Evolutionary conservation across 371 early-diverging fungal genomes (phyloP).

Genomic region (Mortierella polycephala): DNA sequence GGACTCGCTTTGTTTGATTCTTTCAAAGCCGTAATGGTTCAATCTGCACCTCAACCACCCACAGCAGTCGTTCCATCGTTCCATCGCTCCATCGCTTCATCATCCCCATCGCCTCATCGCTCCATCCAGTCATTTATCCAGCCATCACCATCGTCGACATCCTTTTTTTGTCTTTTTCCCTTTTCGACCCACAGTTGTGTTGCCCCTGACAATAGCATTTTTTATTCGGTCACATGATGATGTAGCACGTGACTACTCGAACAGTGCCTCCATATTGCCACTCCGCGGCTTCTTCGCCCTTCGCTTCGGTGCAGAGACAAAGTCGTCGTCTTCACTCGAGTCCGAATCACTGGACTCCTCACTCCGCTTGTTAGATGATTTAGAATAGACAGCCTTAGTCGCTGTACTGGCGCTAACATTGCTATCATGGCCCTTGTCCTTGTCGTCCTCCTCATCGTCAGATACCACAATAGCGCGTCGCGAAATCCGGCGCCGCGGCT

Average conservation of each 20-base stretch:
- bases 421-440: slow-evolving; percentile 1
- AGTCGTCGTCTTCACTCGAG: slow-evolving; percentile 10
- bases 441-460: slow-evolving; percentile 3
- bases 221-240: too few relatives aligned
- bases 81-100: too few relatives aligned
- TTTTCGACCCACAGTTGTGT: too few relatives aligned
- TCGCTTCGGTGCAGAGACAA: background rate
- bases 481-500: background rate
- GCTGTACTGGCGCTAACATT: background rate
- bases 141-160: too few relatives aligned
- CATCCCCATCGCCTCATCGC: too few relatives aligned
- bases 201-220: too few relatives aligned
- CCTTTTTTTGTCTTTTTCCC: too few relatives aligned
- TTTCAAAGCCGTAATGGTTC: background rate
- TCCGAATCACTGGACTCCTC: background rate
- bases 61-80: too few relatives aligned
- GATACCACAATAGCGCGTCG: slow-evolving; percentile 1
- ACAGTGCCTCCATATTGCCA: slow-evolving; percentile 8
- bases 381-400: background rate
- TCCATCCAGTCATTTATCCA: too few relatives aligned
- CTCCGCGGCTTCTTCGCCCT: slow-evolving; percentile 9
- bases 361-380: too few relatives aligned
- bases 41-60: too few relatives aligned
- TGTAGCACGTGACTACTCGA: background rate
- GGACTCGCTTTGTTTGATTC: background rate